Conservation (phyloP, 1,139 yeast species). For the Zygosaccharomyces pseudobailii region DNA sequence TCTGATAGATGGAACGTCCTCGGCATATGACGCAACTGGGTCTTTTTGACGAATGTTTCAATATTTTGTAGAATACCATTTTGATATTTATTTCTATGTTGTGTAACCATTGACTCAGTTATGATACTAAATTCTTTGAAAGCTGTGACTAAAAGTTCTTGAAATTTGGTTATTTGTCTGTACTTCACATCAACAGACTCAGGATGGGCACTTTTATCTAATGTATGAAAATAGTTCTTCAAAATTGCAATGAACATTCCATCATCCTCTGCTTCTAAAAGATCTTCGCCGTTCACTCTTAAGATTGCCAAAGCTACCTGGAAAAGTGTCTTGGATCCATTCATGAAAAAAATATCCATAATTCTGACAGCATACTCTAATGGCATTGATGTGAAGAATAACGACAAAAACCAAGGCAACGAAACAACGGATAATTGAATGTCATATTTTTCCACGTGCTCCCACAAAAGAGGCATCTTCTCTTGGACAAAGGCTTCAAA, state of each 20-base stretch:
- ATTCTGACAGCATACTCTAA: constrained; percentile 88
- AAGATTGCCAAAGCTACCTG: constrained; percentile 90
- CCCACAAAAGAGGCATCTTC: constrained; percentile 86
- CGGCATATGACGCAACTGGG: constrained; percentile 82
- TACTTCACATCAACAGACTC: constrained; percentile 60
- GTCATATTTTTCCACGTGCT: constrained; percentile 70
- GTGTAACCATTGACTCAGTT: constrained; percentile 67
- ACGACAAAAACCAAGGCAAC: constrained; percentile 91
- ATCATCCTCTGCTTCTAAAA: constrained; percentile 80
- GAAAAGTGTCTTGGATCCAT: constrained; percentile 84
- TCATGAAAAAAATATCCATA: constrained; percentile 83
- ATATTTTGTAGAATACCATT: constrained; percentile 78
- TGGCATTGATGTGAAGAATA: constrained; percentile 92
- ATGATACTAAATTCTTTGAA: constrained; percentile 83
- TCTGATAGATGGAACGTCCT: constrained; percentile 57
- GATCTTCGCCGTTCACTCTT: constrained; percentile 78
- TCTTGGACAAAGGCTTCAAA: constrained; percentile 86
- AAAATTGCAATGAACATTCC: constrained; percentile 84
- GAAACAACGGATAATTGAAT: constrained; percentile 94
- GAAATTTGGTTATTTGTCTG: constrained; percentile 74
- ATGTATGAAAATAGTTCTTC: constrained; percentile 71
- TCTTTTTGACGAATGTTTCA: constrained; percentile 84
- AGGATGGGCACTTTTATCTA: constrained; percentile 81
- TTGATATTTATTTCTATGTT: constrained; percentile 67
- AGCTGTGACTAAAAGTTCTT: constrained; percentile 84